Percentiles rank a stretch among this genome's conserved stretches.
Evolutionary conservation across 768 basidiomycete species (phyloP).

Genomic region (Boletus rubropictus): DNA sequence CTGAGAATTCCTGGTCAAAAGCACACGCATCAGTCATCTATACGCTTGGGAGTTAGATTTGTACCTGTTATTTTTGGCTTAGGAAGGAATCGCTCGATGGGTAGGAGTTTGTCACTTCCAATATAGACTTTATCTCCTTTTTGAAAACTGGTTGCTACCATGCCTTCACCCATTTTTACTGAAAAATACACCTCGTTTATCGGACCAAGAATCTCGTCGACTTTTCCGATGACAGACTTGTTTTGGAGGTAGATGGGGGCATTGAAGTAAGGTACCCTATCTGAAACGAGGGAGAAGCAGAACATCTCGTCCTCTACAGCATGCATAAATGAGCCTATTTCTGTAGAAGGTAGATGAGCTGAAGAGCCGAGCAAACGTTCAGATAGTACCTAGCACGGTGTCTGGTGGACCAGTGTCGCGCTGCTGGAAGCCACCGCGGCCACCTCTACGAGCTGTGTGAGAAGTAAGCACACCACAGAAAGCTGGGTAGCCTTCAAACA

Average conservation of each 20-base stretch:
- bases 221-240: slow-evolving; percentile 92
- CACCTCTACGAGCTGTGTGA: slow-evolving; percentile 48
- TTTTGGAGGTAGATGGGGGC: slow-evolving; percentile 97
- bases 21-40: not conserved
- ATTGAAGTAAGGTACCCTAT: slow-evolving; percentile 98
- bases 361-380: not conserved
- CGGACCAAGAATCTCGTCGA: slow-evolving; percentile 98
- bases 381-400: slow-evolving; percentile 55
- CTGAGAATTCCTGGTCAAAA: slow-evolving; percentile 27
- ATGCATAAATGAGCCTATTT: slow-evolving; percentile 89
- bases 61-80: slow-evolving; percentile 85
- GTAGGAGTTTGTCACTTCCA: slow-evolving; percentile 92
- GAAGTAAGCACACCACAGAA: slow-evolving; percentile 1
- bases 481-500: not conserved
- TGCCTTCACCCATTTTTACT: slow-evolving; percentile 93
- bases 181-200: slow-evolving; percentile 99
- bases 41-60: slow-evolving; percentile 24
- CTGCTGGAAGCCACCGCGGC: slow-evolving; percentile 67
- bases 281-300: slow-evolving; percentile 74
- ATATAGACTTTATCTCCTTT: slow-evolving; percentile 98
- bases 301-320: slow-evolving; percentile 99
- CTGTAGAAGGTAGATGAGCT: slow-evolving; percentile 37
- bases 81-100: slow-evolving; percentile 93
- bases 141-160: slow-evolving; percentile 93
- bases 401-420: slow-evolving; percentile 77